These are phyloP conservation scores for Zygoascus hellenicus DNA, from an alignment of 1,139 yeast genomes.

Conservation along the genomic window DNA sequence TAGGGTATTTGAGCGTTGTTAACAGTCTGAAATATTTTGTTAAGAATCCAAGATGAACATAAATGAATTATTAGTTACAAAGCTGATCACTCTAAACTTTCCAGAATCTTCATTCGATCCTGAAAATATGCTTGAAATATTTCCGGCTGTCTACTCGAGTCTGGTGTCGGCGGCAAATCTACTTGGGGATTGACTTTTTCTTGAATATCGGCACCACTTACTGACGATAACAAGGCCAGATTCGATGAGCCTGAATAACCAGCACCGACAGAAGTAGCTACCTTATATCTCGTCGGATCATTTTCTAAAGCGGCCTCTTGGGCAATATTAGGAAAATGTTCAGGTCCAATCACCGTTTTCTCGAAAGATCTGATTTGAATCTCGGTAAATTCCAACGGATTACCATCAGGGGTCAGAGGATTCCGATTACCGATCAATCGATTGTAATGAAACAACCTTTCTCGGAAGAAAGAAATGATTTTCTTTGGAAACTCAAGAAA, in stretches of 20 bases:
- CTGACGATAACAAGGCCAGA: background rate
- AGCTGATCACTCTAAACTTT: constrained; percentile 11
- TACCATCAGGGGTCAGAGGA: constrained; percentile 28
- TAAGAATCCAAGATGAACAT: constrained; percentile 4
- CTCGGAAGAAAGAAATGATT: constrained; percentile 33
- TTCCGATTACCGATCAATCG: constrained; percentile 28
- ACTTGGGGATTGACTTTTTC: background rate
- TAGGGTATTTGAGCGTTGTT: constrained; percentile 89
- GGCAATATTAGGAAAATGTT: constrained; percentile 19
- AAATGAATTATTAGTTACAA: constrained; percentile 5
- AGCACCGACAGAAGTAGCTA: constrained; percentile 4
- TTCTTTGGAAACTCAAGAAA: constrained; percentile 32
- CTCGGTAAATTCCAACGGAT: constrained; percentile 25
- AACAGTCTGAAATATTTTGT: background rate
- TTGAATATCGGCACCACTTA: background rate
- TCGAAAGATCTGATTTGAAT: constrained; percentile 25
- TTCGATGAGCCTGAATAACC: background rate
- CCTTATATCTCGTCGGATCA: background rate
- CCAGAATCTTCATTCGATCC: constrained; percentile 28
- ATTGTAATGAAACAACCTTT: constrained; percentile 29
- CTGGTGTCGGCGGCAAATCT: too few species aligned
- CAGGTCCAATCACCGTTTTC: constrained; percentile 17
- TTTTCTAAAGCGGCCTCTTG: background rate
- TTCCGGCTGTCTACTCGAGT: constrained; percentile 13
- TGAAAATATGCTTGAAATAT: constrained; percentile 26